A percentile compares a stretch with the other conserved stretches of the same genome.
phyloP scores from a whole-genome alignment of 768 basidiomycete genomes.

The Coprinopsis cinerea region DNA sequence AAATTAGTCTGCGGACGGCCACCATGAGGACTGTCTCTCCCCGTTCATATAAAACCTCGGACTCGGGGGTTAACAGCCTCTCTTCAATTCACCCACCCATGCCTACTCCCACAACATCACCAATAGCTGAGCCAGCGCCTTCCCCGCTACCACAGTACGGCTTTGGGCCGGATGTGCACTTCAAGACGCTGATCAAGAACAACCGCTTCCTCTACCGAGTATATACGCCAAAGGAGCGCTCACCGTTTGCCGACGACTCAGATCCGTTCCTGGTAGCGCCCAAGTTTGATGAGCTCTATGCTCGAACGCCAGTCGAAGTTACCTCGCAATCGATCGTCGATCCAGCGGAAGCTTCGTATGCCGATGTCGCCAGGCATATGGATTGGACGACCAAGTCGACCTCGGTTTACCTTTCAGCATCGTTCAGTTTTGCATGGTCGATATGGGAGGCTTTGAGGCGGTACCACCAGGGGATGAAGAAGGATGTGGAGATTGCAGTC shows the following conservation, averaged over 20 bases:
- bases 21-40: slow-evolving; percentile 26
- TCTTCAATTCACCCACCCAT: slow-evolving; percentile 19
- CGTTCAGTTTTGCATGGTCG: slow-evolving; percentile 79
- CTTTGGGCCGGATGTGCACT: slow-evolving; percentile 57
- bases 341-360: slow-evolving; percentile 41
- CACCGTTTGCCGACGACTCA: slow-evolving; percentile 44
- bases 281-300: slow-evolving; percentile 50
- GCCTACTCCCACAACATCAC: slow-evolving; percentile 21
- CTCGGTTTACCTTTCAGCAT: slow-evolving; percentile 68
- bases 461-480: slow-evolving; percentile 67
- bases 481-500: slow-evolving; percentile 71
- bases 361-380: slow-evolving; percentile 64
- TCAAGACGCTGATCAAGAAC: slow-evolving; percentile 51
- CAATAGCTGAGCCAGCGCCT: slow-evolving; percentile 20
- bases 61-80: neutral
- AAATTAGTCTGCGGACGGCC: slow-evolving; percentile 25
- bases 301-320: slow-evolving; percentile 27
- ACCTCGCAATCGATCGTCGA: slow-evolving; percentile 20
- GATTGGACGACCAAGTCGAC: slow-evolving; percentile 71
- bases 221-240: slow-evolving; percentile 63
- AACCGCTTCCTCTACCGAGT: slow-evolving; percentile 79
- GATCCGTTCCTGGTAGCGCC: slow-evolving; percentile 68
- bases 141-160: slow-evolving; percentile 63
- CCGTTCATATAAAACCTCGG: slow-evolving; percentile 11
- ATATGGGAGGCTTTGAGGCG: slow-evolving; percentile 77